Evolutionary conservation across 2,329 filamentous ascomycete species (phyloP), one percentile per base, ranked within the genome.

Genomic region (Claviceps sorghi): DNA sequence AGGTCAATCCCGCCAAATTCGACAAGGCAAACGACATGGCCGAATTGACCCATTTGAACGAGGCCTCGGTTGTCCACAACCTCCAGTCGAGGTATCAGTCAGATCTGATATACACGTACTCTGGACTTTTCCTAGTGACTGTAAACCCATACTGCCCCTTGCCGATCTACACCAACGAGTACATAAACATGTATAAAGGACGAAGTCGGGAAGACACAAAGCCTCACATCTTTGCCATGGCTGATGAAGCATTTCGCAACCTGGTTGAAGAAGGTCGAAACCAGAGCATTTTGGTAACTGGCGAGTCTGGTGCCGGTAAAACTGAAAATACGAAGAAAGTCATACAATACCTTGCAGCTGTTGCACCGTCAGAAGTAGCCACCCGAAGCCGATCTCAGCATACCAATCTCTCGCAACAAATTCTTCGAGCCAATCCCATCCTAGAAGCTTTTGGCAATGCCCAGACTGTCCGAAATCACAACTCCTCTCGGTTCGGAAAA

Each of bases 11-110:
- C 47, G 91, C 91, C 63, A 98, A 98, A 67, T 98, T 98, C 71
- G 93, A 98, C 78, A 98, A 96, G 70, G 91, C 91, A 58, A 89
- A 94, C 71, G 94, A 98, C 68, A 98, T 98, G 93, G 93, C 94
- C 26, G 93, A 98, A 67, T 78, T 98, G 63, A 98, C 93, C 6
- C 93, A 98, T 68, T 74, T 98, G 57, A 98, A 98, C 69, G 93
- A 98, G 71, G 87, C 91, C 22, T 97, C 93, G 0, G 93, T 98
- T 50, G 90, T 98, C 50, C 90, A 98, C 71, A 98, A 98, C 65
- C 78, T 98, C 53, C 86, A 95, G 60, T 91, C 88, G 75, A 78
- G 93, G 69, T 98, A 98, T 66, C 88, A 96, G 67, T 80, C 93
- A 45, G 93, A 98, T 69, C 72, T 98, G 55, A 98, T 98, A 60